Conservation (phyloP, 2,329 filamentous ascomycete genomes). For the Cytospora paraplurivora region DNA sequence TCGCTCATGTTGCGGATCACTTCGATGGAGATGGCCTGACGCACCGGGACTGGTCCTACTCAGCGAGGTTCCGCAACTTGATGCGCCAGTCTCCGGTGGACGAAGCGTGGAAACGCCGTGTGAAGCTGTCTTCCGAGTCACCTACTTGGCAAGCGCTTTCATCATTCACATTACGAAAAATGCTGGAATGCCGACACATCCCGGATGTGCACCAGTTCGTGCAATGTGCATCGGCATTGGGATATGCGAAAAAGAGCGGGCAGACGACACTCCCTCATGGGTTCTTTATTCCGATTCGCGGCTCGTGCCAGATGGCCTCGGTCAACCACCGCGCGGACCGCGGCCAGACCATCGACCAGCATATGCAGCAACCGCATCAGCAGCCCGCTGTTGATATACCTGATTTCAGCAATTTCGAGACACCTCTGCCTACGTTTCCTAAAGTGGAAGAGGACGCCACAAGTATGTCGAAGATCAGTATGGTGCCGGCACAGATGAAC, state of each 20-base stretch:
- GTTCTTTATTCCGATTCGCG: slow-evolving; percentile 35
- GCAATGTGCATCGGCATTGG: slow-evolving; percentile 43
- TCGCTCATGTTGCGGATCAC: slow-evolving; percentile 50
- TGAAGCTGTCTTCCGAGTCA: slow-evolving; percentile 39
- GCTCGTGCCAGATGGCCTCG: slow-evolving; percentile 27
- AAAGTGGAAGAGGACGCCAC: slow-evolving; percentile 28
- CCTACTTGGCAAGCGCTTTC: slow-evolving; percentile 47
- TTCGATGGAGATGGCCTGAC: slow-evolving; percentile 45
- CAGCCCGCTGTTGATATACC: slow-evolving; percentile 26
- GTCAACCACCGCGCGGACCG: slow-evolving; percentile 27
- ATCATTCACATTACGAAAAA: slow-evolving; percentile 46
- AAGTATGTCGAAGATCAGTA: slow-evolving; percentile 29
- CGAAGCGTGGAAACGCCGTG: slow-evolving; percentile 43
- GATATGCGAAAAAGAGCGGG: slow-evolving; percentile 27
- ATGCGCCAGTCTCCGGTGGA: slow-evolving; percentile 44
- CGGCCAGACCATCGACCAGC: slow-evolving; percentile 29
- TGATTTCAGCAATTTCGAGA: slow-evolving; percentile 29
- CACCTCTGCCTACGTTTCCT: slow-evolving; percentile 28
- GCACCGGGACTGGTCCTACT: slow-evolving; percentile 48
- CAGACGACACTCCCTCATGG: slow-evolving; percentile 23
- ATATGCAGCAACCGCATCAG: slow-evolving; percentile 34
- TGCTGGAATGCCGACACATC: slow-evolving; percentile 49
- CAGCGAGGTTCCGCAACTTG: slow-evolving; percentile 48
- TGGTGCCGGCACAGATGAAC: slow-evolving; percentile 26
- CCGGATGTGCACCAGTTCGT: slow-evolving; percentile 43